phyloP scores from a whole-genome alignment of 179 eudicot species.

The Heliamphora pulchella region DNA sequence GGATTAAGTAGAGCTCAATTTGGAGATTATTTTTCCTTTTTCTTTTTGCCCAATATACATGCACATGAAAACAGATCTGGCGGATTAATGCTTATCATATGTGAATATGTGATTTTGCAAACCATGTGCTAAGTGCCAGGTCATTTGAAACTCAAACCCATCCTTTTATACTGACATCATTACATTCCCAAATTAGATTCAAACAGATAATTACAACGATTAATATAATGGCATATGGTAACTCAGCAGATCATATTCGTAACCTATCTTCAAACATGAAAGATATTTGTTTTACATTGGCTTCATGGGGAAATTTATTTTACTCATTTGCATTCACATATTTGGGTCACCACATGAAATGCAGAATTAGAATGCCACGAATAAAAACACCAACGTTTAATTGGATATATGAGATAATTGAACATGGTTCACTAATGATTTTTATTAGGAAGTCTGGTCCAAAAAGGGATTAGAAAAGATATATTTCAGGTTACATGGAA shows the following conservation, averaged over 20 bases:
- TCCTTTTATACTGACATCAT: not conserved
- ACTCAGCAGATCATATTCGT: not conserved
- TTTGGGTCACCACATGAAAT: not conserved
- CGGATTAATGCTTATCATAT: not conserved
- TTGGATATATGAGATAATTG: too few species aligned
- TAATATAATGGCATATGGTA: not conserved
- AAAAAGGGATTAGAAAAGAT: too few species aligned
- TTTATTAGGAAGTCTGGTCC: too few species aligned
- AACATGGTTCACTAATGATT: too few species aligned
- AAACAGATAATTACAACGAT: not conserved
- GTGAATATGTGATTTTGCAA: not conserved
- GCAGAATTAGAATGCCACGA: slow-evolving; percentile 2
- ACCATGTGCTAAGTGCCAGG: not conserved
- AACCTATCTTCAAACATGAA: not conserved
- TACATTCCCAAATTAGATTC: not conserved
- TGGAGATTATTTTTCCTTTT: not conserved
- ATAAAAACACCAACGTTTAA: not conserved
- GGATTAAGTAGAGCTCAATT: not conserved
- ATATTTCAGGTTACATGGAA: too few species aligned
- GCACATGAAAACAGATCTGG: not conserved
- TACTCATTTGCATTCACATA: not conserved
- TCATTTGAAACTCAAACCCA: not conserved
- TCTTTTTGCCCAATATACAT: not conserved
- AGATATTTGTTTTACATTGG: not conserved
- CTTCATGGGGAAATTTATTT: not conserved